Evolutionary conservation across 2,329 filamentous ascomycete species (phyloP), one percentile per base, ranked within the genome.

Genomic region (Aspergillus versicolor): DNA sequence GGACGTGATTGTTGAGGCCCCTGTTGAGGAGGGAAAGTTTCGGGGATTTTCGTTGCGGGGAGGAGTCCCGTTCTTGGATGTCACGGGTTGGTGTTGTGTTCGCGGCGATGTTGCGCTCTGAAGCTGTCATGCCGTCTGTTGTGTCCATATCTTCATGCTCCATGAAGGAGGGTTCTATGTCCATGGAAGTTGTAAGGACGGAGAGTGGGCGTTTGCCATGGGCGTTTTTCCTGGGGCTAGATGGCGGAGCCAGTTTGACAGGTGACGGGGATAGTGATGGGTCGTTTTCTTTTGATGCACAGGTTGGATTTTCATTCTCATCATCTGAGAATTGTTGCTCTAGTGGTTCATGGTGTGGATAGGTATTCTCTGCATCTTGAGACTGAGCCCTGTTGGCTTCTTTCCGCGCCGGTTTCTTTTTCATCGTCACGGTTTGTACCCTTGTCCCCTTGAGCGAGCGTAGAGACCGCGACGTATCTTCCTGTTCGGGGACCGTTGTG

Each of bases 241-340:
- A 70, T n/a, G 34, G 43, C 32, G 74, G 68, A 13, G 68, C 59
- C 12, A 69, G 54, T 52, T 67, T 72, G 11, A 74, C 65, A 2
- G 75, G 74, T 3, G 69, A 66, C 3, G 70, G 71, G 6, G 77
- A 78, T 19, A 75, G 65, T 2, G 73, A 73, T 8, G 75, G 73
- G 57, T 81, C 74, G 58, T 82, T 82, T 66, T 83, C 81, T 69
- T 82, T 81, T 54, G 73, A 75, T 48, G 70, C 71, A 44, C 70
- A 72, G 7, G 65, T 58, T 3, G 58, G 63, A 54, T 65, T 59
- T 40, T 63, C 73, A 22, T 74, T 68, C 21, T 75, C 73, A 17
- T 63, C 62, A 15, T 65, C 57, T 24, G 50, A 56, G 21, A 19
- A 12, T 21, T n/a, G 34, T 44, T 54, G 42, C 53, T 56, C 56